Conservation (phyloP, 352 stramenopile species). For the Phytophthora ramorum region DNA sequence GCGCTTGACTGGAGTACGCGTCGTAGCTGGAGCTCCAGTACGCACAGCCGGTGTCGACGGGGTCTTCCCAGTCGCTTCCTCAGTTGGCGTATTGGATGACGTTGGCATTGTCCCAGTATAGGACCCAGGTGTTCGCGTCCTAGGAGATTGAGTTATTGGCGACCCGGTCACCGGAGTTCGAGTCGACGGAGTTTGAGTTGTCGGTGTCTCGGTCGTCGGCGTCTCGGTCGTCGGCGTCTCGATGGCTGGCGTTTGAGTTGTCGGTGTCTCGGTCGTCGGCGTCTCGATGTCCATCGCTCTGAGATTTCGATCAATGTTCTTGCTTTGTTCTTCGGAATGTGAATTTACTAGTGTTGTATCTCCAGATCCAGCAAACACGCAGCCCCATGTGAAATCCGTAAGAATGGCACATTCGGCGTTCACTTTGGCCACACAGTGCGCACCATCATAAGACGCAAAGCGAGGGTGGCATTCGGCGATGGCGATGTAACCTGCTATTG, state of each 20-base stretch:
- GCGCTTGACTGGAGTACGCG: too few species aligned
- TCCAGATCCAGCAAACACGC: not conserved
- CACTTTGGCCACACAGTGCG: not conserved
- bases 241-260: not conserved
- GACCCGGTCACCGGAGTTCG: not conserved
- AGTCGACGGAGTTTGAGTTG: not conserved
- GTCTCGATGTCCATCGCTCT: not conserved
- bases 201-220: not conserved
- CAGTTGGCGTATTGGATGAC: too few species aligned
- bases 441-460: not conserved
- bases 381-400: not conserved
- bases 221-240: not conserved
- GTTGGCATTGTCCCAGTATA: too few species aligned
- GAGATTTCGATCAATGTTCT: not conserved
- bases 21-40: too few species aligned
- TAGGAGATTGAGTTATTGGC: too few species aligned
- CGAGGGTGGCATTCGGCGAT: not conserved
- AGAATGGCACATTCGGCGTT: conserved; percentile 9
- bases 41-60: too few species aligned
- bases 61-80: too few species aligned
- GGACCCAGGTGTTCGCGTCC: too few species aligned
- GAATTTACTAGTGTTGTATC: not conserved
- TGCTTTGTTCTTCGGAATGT: not conserved
- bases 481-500: not conserved
- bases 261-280: not conserved